Evolutionary conservation across 805 yeast genomes (phyloP).

Genomic region (Metschnikowia cubensis): DNA sequence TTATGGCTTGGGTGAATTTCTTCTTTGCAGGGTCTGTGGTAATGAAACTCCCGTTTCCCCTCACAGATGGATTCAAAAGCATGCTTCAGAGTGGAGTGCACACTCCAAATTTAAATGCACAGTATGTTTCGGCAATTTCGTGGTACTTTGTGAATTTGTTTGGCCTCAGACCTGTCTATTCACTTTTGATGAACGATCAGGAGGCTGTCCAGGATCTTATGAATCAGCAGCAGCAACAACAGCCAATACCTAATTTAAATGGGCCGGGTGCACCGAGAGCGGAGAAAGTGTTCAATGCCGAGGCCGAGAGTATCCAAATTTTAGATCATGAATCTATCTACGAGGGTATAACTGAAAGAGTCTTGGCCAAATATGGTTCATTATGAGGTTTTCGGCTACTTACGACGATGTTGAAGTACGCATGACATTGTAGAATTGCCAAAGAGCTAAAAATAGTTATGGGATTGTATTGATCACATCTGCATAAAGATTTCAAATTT

Average conservation of each 20-base stretch:
- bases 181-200: constrained; percentile 57
- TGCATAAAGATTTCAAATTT: too few relatives aligned
- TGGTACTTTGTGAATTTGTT: constrained; percentile 91
- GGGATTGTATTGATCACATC: not conserved
- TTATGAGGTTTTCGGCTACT: not conserved
- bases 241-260: constrained; percentile 36
- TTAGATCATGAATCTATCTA: constrained; percentile 49
- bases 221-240: constrained; percentile 38
- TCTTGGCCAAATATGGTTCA: constrained; percentile 9
- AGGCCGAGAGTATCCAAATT: constrained; percentile 72
- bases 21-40: constrained; percentile 89
- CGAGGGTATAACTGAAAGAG: constrained; percentile 45
- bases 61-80: constrained; percentile 83
- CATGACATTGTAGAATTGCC: not conserved
- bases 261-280: constrained; percentile 63
- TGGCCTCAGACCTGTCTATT: constrained; percentile 77
- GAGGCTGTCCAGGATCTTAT: constrained; percentile 44
- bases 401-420: not conserved
- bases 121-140: constrained; percentile 91
- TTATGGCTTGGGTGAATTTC: constrained; percentile 94
- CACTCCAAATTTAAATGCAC: constrained; percentile 79
- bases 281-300: constrained; percentile 58
- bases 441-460: not conserved
- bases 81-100: constrained; percentile 87
- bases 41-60: constrained; percentile 79